These are phyloP conservation scores for Zygoascus tannicola DNA, from an alignment of 805 yeast genomes.

Conservation along the genomic window DNA sequence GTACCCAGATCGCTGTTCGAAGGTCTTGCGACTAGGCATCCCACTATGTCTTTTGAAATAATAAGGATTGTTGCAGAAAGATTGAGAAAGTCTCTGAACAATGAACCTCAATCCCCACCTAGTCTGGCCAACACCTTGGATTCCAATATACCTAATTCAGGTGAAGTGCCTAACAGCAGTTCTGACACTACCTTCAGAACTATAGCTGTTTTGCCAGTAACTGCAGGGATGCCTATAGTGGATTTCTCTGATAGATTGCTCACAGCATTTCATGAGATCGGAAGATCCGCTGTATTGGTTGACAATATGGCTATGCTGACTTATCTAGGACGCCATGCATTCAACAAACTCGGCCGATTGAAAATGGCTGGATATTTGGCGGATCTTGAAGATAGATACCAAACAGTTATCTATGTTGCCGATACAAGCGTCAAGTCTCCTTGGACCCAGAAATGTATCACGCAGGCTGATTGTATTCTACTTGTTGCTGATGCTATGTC, in stretches of 20 bases:
- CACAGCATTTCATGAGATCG: slow-evolving; percentile 61
- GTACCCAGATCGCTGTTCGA: slow-evolving; percentile 88
- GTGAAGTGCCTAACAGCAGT: background rate
- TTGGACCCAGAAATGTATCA: slow-evolving; percentile 89
- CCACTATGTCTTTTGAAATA: slow-evolving; percentile 83
- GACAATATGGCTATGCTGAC: slow-evolving; percentile 73
- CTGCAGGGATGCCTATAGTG: slow-evolving; percentile 71
- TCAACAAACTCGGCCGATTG: slow-evolving; percentile 76
- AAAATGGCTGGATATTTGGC: slow-evolving; percentile 85
- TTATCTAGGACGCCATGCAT: slow-evolving; percentile 85
- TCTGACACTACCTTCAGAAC: slow-evolving; percentile 48
- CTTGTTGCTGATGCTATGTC: slow-evolving; percentile 76
- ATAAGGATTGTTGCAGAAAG: slow-evolving; percentile 74
- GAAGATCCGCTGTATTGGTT: slow-evolving; percentile 64
- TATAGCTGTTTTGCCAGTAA: slow-evolving; percentile 72
- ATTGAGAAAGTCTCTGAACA: slow-evolving; percentile 12
- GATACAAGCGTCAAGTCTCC: slow-evolving; percentile 74
- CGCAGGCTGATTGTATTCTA: slow-evolving; percentile 92
- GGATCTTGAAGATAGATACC: slow-evolving; percentile 79
- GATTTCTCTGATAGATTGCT: slow-evolving; percentile 73
- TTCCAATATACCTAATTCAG: background rate
- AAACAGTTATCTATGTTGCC: slow-evolving; percentile 81
- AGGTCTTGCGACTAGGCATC: slow-evolving; percentile 70
- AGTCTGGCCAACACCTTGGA: background rate
- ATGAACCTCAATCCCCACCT: background rate